Evolutionary conservation across 805 yeast species (phyloP), one percentile per base, ranked within the genome.

Genomic region (Saccharomycopsis sp.): DNA sequence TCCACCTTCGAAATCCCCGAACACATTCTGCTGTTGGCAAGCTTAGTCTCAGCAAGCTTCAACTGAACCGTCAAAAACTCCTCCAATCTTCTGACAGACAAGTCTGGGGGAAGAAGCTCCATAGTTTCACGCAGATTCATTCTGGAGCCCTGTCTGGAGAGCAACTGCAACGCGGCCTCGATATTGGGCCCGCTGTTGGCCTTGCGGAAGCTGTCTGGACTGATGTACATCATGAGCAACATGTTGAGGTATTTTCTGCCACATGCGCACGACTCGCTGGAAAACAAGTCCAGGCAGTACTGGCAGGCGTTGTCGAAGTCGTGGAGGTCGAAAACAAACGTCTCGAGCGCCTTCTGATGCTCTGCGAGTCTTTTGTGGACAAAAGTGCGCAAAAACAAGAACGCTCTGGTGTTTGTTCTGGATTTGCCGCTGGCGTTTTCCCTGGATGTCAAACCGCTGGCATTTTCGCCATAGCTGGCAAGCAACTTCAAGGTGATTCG

Each of bases 261-360:
- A 18, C 67, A 61, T 16, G 48, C 16, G 0, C 64, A 66, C 9
- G 68, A 46, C 52, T 78, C 74, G 1, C 64, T 58, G 1, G 71
- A 58, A 60, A 77, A 79, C 0, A 87, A 71, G 2, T 72, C 72
- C 0, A 78, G 69, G 61, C 94, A 84, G 64, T 87, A 87, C 2
- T 71, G 66, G 60, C 85, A 77, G 0, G 96, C 87, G n/a, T 74
- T 71, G 20, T 70, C 70, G 52, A 80, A 76, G 65, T 86, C 86
- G 2, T 79, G 70, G 51, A 88, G 68, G 20, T 82, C 82, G 53
- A 79, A 75, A 52, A 81, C 82, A 24, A 83, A 74, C 1, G 89
- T 79, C 56, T 81, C 80, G 16, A 92, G 71, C 0, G 89, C 84
- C 53, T 81, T 78, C 9, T 77, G 75, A 65, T 88, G 89, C 55